These are phyloP conservation scores for Gymnopus androsaceus DNA, from an alignment of 1,284 basidiomycete genomes.

Conservation along the genomic window DNA sequence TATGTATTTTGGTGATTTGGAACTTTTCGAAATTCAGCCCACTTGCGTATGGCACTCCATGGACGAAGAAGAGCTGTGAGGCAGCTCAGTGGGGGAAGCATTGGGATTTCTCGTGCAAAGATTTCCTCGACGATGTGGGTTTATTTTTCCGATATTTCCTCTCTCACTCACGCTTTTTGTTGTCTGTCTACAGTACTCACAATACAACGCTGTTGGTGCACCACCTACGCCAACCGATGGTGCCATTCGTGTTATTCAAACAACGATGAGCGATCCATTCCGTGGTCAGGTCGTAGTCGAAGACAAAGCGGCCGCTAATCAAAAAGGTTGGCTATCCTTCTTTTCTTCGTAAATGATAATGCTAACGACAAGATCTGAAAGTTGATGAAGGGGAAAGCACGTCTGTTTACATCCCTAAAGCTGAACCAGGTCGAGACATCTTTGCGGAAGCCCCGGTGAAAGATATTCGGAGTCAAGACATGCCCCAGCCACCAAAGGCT, in stretches of 20 bases:
- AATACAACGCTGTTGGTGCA: conserved; percentile 41
- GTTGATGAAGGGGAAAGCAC: conserved; percentile 36
- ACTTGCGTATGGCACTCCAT: conserved; percentile 81
- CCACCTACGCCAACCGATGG: conserved; percentile 40
- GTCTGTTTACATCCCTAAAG: conserved; percentile 45
- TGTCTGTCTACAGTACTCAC: conserved; percentile 46
- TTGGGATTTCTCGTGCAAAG: conserved; percentile 94
- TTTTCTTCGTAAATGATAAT: conserved; percentile 10
- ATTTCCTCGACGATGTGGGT: conserved; percentile 65
- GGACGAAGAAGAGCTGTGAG: conserved; percentile 84
- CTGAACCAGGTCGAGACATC: conserved; percentile 70
- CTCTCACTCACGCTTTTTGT: neutral
- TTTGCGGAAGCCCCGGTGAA: conserved; percentile 50
- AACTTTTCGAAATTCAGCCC: conserved; percentile 83
- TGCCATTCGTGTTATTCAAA: conserved; percentile 33
- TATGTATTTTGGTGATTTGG: conserved; percentile 77
- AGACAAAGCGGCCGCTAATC: conserved; percentile 9
- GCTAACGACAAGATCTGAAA: conserved; percentile 3
- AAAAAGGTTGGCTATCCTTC: neutral
- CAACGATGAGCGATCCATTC: conserved; percentile 48
- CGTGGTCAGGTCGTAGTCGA: conserved; percentile 43
- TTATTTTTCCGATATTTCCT: neutral
- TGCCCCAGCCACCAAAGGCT: conserved; percentile 20
- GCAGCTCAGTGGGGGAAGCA: conserved; percentile 84
- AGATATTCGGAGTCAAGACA: conserved; percentile 38